phyloP scores from a whole-genome alignment of 2,329 filamentous ascomycete species.

The Aspergillus pseudoterreus region DNA sequence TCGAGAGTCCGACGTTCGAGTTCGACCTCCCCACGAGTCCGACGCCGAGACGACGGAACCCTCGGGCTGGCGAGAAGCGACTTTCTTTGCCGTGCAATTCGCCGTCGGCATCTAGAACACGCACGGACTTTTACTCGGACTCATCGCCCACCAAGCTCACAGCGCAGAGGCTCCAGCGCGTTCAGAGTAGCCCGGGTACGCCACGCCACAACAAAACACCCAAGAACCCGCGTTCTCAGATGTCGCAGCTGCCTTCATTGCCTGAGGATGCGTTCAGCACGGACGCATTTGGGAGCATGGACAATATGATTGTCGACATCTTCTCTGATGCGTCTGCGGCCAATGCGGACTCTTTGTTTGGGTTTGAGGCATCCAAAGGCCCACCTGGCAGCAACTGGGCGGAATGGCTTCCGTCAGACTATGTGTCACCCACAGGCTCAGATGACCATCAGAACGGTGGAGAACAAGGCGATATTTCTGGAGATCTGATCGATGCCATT shows the following conservation, averaged over 20 bases:
- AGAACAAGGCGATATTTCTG: slow-evolving; percentile 16
- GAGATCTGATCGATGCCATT: slow-evolving; percentile 34
- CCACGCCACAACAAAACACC: slow-evolving; percentile 22
- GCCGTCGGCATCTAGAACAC: slow-evolving; percentile 25
- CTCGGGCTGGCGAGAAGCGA: slow-evolving; percentile 38
- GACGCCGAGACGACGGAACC: slow-evolving; percentile 53
- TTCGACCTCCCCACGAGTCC: slow-evolving; percentile 55
- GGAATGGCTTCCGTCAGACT: slow-evolving; percentile 36
- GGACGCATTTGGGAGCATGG: slow-evolving; percentile 27
- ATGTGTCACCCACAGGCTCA: slow-evolving; percentile 29
- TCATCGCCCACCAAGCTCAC: slow-evolving; percentile 29
- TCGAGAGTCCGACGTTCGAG: slow-evolving; percentile 55
- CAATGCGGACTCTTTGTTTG: slow-evolving; percentile 26
- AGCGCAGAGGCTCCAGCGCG: slow-evolving; percentile 31
- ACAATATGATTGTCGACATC: slow-evolving; percentile 37
- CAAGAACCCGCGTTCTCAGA: slow-evolving; percentile 20
- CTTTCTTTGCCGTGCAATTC: slow-evolving; percentile 37
- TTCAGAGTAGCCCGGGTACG: slow-evolving; percentile 21
- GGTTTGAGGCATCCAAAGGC: slow-evolving; percentile 23
- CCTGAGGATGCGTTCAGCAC: slow-evolving; percentile 22
- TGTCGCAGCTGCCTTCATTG: slow-evolving; percentile 17
- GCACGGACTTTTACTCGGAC: slow-evolving; percentile 18
- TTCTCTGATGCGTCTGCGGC: slow-evolving; percentile 27
- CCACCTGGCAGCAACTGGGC: slow-evolving; percentile 28
- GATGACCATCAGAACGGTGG: slow-evolving; percentile 18